Base-by-base conservation (phyloP, 306 rosid genomes). In the Rubus idaeus region DNA sequence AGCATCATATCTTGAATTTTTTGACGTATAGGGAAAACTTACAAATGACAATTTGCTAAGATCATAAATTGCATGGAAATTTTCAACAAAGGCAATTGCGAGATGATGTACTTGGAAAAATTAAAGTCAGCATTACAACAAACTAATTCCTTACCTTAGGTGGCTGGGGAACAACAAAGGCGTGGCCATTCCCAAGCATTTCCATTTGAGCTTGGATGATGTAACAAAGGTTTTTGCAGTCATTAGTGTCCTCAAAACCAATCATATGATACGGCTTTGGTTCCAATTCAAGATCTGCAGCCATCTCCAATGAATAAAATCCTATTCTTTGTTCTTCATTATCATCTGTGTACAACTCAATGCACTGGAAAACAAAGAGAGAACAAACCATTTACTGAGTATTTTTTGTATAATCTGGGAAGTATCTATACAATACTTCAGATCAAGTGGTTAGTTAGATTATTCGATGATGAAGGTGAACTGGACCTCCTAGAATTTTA, bases 231-330 rank as follows among this genome's bases (percentile, higher is more conserved):
- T 90, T 92, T 87, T 92, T 95, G 87, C 97, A 90, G 80, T 95
- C 97, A 83, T 83, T 73, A 12, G 89, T 78, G 80, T 92, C 89
- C 88, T 95, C 93, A 49, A 95, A 95, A 88, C 96, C 91, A 81
- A 95, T 90, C 74, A 89, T 89, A 73, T 95, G 97, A 85, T 76
- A 78, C 16, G 98, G 98, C 84, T 90, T 95, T 30, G 98, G 98
- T 71, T 95, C 93, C 85, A 92, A 78, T 87, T 92, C 97, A 87
- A 95, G 97, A 82, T 92, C 98, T 30, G 65, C 23, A 40, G 98
- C 97, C 98, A 95, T 95, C 93, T 95, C 98, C 83, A 95, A 74
- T 16, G 98, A 90, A 92, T 92, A 95, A 63, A 92, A 83, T 74
- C 98, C 98, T 47, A 89, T 84, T 82, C 90, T 83, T 79, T 90